Base-by-base conservation (phyloP, 2,329 filamentous ascomycete species). In the Hysterium pulicare region DNA sequence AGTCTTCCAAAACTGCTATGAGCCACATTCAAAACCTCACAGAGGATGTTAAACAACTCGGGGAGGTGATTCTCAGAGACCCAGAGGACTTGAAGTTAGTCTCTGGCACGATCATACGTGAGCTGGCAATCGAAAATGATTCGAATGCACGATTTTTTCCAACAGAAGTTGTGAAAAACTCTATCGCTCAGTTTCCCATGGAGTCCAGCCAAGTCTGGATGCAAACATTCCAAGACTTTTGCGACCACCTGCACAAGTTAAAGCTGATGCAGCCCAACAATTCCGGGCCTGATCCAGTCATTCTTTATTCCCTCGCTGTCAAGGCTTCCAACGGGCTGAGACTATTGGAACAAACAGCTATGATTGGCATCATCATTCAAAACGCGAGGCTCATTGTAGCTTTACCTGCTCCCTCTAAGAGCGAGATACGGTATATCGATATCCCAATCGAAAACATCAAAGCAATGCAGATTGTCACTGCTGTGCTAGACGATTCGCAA, bases 11-110 rank as follows among this genome's bases (percentile, higher is more conserved):
- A 6, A 23, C 35, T 17, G 52, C 59, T 13, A 45, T 45, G 15
- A 34, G 50, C 5, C 49, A 54, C 22, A 38, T 64, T 13, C 41
- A 36, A 35, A 38, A 35, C 21, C 26, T 46, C 17, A 16, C 40
- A n/a, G 30, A 46, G 9, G 44, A 42, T 11, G 31, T 60, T 9
- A 38, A 45, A 20, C 34, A 42, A 2, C 36, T 67, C 15, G 63
- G 64, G 16, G 33, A 53, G 0, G 38, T 62, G 23, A 49, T 67
- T 3, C 46, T 62, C 3, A 38, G 42, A 1, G 57, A 61, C 39
- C 39, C 31, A 5, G 64, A 65, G 43, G 59, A 64, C 40, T 56
- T 50, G 11, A 62, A 51, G 15, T 51, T 67, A 8, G 40, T 67
- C 4, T 57, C 61, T 5, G 62, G 59, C 6, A 41, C 62, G 10